Evolutionary conservation across 306 rosid genomes (phyloP).

Genomic region (Sophora flavescens): DNA sequence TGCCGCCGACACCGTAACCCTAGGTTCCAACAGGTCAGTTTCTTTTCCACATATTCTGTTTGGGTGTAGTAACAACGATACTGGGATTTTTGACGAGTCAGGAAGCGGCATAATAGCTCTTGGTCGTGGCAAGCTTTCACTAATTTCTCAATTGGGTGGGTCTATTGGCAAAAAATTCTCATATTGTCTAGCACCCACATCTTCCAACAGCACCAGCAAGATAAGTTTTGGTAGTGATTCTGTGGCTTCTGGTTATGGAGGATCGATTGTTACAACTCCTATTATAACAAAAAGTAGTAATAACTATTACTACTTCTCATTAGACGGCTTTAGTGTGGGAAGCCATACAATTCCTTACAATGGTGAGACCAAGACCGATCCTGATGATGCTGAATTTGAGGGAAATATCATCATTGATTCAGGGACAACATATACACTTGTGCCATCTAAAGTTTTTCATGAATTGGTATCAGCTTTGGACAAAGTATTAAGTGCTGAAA

Average conservation of each 20-base stretch:
- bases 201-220: slow-evolving; percentile 38
- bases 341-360: slow-evolving; percentile 38
- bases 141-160: slow-evolving; percentile 60
- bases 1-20: slow-evolving; percentile 49
- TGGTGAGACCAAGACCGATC: not conserved
- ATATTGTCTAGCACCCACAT: slow-evolving; percentile 54
- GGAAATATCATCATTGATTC: slow-evolving; percentile 67
- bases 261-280: slow-evolving; percentile 48
- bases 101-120: slow-evolving; percentile 67
- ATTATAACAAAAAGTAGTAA: not conserved
- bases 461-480: slow-evolving; percentile 47
- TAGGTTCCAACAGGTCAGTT: slow-evolving; percentile 26
- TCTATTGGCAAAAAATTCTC: slow-evolving; percentile 53
- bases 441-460: slow-evolving; percentile 41
- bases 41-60: slow-evolving; percentile 35
- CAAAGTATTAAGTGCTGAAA: slow-evolving; percentile 29
- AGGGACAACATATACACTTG: slow-evolving; percentile 57
- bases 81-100: slow-evolving; percentile 51
- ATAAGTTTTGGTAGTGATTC: slow-evolving; percentile 63
- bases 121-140: slow-evolving; percentile 58
- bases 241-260: slow-evolving; percentile 21
- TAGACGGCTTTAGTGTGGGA: slow-evolving; percentile 66
- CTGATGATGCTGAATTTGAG: not conserved
- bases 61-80: slow-evolving; percentile 60
- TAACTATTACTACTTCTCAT: slow-evolving; percentile 49